These are phyloP conservation scores for Echium plantagineum DNA, from an alignment of 257 asterid species.

Conservation along the genomic window DNA sequence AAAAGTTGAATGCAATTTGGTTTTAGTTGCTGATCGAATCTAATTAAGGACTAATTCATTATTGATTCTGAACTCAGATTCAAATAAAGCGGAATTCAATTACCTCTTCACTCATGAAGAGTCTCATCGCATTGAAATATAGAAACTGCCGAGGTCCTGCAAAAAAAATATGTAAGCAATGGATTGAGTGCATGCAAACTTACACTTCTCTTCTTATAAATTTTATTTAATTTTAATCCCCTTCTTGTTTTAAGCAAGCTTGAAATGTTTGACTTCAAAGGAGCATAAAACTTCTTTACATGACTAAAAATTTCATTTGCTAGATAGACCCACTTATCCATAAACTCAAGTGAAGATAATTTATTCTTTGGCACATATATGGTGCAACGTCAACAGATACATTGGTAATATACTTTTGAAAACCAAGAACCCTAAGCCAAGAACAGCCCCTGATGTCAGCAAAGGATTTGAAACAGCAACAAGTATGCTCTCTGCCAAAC, in stretches of 20 bases:
- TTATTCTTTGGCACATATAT: too few relatives aligned
- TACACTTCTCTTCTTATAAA: too few relatives aligned
- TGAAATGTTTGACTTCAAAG: too few relatives aligned
- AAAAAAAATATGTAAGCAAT: too few relatives aligned
- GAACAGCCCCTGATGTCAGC: constrained; percentile 48
- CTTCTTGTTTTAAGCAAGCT: too few relatives aligned
- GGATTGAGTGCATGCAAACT: constrained; percentile 4
- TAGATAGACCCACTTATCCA: background rate
- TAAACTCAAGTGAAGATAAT: background rate
- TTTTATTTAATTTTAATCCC: too few relatives aligned
- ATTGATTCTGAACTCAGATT: background rate
- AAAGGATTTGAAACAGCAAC: constrained; percentile 59
- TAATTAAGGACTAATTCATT: background rate
- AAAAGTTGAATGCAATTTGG: background rate
- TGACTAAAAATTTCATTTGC: background rate
- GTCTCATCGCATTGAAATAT: constrained; percentile 54
- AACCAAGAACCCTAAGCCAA: constrained; percentile 59
- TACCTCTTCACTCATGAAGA: constrained; percentile 71
- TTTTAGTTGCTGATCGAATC: background rate
- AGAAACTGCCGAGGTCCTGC: constrained; percentile 69
- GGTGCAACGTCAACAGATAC: background rate
- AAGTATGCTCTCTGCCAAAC: constrained; percentile 57
- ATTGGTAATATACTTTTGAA: constrained; percentile 49
- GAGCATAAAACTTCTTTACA: background rate
- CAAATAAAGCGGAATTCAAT: constrained; percentile 1